Percentiles rank a stretch among this genome's conserved stretches.
These are phyloP conservation scores for Lentinus polychrous DNA, from an alignment of 1,284 basidiomycete genomes.

Conservation along the genomic window DNA sequence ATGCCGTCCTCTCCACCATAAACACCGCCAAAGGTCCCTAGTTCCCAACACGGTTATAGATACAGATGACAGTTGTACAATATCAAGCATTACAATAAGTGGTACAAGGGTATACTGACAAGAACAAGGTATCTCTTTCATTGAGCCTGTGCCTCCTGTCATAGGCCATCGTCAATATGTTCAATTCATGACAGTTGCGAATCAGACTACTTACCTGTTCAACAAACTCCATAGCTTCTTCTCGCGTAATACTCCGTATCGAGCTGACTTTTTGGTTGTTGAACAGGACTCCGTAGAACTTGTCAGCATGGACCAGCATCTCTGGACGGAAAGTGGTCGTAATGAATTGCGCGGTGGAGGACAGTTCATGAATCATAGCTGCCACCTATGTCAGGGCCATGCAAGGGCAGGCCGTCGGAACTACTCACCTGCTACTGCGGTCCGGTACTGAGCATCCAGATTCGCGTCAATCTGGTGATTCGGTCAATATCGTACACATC, in stretches of 20 bases:
- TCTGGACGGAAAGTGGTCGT: constrained; percentile 98
- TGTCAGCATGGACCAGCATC: constrained; percentile 91
- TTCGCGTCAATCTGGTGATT: constrained; percentile 84
- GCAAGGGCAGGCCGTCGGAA: constrained; percentile 5
- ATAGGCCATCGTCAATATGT: background rate
- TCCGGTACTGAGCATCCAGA: constrained; percentile 95
- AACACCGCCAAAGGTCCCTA: too few species aligned
- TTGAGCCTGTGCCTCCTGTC: constrained; percentile 50
- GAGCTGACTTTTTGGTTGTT: constrained; percentile 93
- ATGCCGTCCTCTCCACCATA: too few species aligned
- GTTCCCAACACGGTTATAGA: too few species aligned
- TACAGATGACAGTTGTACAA: too few species aligned
- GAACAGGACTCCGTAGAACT: constrained; percentile 99
- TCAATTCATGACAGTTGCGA: background rate
- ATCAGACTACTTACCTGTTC: constrained; percentile 53
- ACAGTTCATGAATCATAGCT: constrained; percentile 94
- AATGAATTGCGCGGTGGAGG: constrained; percentile 90
- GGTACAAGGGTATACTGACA: too few species aligned
- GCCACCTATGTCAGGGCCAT: background rate
- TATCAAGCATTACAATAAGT: too few species aligned
- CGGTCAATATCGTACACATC: background rate
- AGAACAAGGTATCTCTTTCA: constrained; percentile 18
- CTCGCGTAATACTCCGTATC: constrained; percentile 74
- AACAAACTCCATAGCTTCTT: constrained; percentile 86
- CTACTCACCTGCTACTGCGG: constrained; percentile 83